phyloP scores from a whole-genome alignment of 176 grass and related monocot species.

The Poa pratensis region DNA sequence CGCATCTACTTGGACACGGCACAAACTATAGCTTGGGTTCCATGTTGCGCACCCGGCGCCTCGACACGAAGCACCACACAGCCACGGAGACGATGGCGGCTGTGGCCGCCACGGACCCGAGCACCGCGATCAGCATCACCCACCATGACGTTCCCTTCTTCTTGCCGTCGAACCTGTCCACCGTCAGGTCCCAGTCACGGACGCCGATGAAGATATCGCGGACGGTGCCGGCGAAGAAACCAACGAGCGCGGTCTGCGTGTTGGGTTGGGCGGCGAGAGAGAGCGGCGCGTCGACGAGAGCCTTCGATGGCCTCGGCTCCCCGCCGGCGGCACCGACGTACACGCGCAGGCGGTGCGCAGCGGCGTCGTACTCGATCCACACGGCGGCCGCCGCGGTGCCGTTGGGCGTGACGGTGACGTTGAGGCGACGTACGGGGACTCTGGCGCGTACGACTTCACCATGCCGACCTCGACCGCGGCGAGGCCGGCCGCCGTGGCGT shows the following conservation, averaged over 20 bases:
- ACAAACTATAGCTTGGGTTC: constrained; percentile 6
- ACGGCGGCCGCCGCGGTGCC: not conserved
- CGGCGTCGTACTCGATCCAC: constrained; percentile 43
- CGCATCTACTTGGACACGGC: not conserved
- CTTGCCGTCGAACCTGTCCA: not conserved
- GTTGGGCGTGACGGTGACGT: constrained; percentile 39
- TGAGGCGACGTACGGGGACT: constrained; percentile 3
- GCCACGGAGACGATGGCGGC: not conserved
- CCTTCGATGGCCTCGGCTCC: not conserved
- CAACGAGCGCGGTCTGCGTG: constrained; percentile 16
- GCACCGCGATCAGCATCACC: constrained; percentile 24
- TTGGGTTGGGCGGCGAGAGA: not conserved
- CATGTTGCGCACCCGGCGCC: not conserved
- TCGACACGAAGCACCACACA: not conserved
- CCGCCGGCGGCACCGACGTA: constrained; percentile 3
- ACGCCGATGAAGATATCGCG: constrained; percentile 21
- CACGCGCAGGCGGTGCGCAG: constrained; percentile 5
- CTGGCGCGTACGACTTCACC: constrained; percentile 4
- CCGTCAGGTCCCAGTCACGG: constrained; percentile 26
- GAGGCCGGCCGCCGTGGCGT: not conserved
- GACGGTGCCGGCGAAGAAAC: constrained; percentile 23
- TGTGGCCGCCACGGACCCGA: not conserved
- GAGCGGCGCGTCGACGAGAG: not conserved
- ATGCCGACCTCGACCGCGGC: constrained; percentile 16
- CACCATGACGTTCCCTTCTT: constrained; percentile 22